Conservation (phyloP, 2,329 filamentous ascomycete genomes). For the Penicillium sp. region DNA sequence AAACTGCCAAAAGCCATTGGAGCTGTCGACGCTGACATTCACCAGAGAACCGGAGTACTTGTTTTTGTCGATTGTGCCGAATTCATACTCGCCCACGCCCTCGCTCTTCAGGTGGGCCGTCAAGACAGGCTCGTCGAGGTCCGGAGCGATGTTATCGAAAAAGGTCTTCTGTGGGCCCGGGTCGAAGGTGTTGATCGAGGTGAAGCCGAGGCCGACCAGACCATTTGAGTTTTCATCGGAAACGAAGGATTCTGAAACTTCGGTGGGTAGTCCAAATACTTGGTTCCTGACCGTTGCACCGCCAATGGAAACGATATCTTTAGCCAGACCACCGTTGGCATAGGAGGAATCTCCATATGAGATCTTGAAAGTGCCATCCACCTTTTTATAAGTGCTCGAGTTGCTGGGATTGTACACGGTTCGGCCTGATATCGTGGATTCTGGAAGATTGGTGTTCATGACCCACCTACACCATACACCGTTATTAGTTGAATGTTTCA, state of each 20-base stretch:
- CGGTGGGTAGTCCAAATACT: constrained; percentile 68
- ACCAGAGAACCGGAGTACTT: constrained; percentile 67
- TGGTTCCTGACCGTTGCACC: constrained; percentile 65
- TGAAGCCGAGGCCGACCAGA: constrained; percentile 71
- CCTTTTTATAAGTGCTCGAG: constrained; percentile 55
- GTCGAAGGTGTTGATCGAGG: constrained; percentile 66
- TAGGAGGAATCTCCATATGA: constrained; percentile 71
- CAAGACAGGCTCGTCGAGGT: constrained; percentile 69
- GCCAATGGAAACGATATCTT: constrained; percentile 70
- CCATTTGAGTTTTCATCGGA: constrained; percentile 66
- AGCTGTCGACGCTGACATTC: constrained; percentile 65
- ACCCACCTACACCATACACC: constrained; percentile 60
- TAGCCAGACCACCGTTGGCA: constrained; percentile 66
- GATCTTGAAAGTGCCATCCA: constrained; percentile 63
- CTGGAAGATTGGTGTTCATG: constrained; percentile 65
- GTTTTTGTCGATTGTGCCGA: constrained; percentile 68
- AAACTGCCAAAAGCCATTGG: constrained; percentile 72
- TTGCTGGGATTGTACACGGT: constrained; percentile 58
- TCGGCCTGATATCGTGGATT: constrained; percentile 55
- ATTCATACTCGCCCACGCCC: constrained; percentile 70
- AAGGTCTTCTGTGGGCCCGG: constrained; percentile 71
- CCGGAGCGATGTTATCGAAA: constrained; percentile 69
- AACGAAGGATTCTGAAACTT: constrained; percentile 63
- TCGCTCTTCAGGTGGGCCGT: constrained; percentile 69
- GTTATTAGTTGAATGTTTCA: constrained; percentile 1